phyloP scores from a whole-genome alignment of 2,329 filamentous ascomycete genomes.

The Didymella glomerata region DNA sequence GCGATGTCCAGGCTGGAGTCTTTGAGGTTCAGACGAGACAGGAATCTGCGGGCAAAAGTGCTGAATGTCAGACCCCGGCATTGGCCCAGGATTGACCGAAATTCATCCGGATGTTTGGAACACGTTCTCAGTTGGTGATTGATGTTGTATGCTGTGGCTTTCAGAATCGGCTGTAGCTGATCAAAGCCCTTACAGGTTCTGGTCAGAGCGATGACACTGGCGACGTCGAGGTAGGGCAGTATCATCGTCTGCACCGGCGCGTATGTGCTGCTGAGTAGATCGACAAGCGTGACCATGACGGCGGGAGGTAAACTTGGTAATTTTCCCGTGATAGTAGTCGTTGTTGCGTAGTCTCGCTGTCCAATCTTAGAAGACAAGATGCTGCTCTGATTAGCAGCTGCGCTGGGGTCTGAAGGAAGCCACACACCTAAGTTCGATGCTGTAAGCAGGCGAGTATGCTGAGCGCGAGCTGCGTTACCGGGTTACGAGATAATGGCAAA shows the following conservation, averaged over 20 bases:
- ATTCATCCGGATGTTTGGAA: conserved; percentile 4
- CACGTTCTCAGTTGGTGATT: background rate
- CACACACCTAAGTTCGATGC: background rate
- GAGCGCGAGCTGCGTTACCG: too few relatives aligned
- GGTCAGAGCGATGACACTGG: background rate
- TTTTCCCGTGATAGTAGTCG: too few relatives aligned
- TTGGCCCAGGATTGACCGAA: conserved; percentile 2
- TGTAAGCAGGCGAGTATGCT: too few relatives aligned
- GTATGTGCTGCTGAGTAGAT: conserved; percentile 3
- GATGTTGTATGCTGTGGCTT: conserved; percentile 3
- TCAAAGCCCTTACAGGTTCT: conserved; percentile 15
- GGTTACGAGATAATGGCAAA: too few relatives aligned
- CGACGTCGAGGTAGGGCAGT: background rate
- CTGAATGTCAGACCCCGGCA: background rate
- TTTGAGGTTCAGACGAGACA: too few relatives aligned
- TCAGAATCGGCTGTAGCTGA: conserved; percentile 7
- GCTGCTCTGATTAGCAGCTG: too few relatives aligned
- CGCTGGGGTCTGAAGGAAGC: background rate
- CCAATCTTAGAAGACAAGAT: too few relatives aligned
- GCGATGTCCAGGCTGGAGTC: too few relatives aligned
- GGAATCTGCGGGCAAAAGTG: background rate
- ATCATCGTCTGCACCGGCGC: background rate
- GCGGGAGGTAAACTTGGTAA: background rate
- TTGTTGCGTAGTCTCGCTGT: too few relatives aligned
- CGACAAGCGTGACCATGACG: conserved; percentile 2